Conservation (phyloP, 1,284 basidiomycete species). For the Trametes versicolor region DNA sequence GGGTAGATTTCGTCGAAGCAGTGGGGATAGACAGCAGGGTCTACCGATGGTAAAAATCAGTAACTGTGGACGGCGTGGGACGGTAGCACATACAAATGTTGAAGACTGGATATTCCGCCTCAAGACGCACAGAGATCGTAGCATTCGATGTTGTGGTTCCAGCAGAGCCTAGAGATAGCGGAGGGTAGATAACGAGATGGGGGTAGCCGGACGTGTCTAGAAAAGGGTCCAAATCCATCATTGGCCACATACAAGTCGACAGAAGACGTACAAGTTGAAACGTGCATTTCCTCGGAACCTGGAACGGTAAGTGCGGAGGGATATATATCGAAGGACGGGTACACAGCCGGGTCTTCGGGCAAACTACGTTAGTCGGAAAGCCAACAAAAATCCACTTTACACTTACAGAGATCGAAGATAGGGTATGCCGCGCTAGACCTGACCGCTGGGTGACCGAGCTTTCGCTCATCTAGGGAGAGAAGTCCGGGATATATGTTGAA, state of each 20-base stretch:
- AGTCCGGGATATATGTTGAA: conserved; percentile 43
- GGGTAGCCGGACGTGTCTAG: conserved; percentile 39
- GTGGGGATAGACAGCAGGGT: conserved; percentile 45
- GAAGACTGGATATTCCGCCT: conserved; percentile 26
- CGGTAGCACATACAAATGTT: conserved; percentile 34
- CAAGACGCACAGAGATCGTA: conserved; percentile 7
- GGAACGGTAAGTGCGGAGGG: conserved; percentile 29
- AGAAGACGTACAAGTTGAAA: conserved; percentile 18
- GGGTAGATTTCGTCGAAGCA: conserved; percentile 44
- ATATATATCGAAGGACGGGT: conserved; percentile 43
- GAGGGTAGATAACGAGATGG: conserved; percentile 29
- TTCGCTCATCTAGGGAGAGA: conserved; percentile 25
- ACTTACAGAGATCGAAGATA: conserved; percentile 47
- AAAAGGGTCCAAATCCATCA: background rate
- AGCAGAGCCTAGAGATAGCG: conserved; percentile 8
- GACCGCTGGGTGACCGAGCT: conserved; percentile 18
- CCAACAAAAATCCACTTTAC: background rate
- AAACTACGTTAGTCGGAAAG: background rate
- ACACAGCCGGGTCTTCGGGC: conserved; percentile 36
- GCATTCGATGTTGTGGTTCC: background rate
- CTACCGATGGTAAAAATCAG: background rate
- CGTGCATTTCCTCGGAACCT: conserved; percentile 10
- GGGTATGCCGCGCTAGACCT: conserved; percentile 39
- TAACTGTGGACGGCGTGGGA: background rate
- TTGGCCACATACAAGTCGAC: background rate